Evolutionary conservation across 2,329 filamentous ascomycete species (phyloP), one percentile per base, ranked within the genome.

Genomic region (Fusarium haematococcum): DNA sequence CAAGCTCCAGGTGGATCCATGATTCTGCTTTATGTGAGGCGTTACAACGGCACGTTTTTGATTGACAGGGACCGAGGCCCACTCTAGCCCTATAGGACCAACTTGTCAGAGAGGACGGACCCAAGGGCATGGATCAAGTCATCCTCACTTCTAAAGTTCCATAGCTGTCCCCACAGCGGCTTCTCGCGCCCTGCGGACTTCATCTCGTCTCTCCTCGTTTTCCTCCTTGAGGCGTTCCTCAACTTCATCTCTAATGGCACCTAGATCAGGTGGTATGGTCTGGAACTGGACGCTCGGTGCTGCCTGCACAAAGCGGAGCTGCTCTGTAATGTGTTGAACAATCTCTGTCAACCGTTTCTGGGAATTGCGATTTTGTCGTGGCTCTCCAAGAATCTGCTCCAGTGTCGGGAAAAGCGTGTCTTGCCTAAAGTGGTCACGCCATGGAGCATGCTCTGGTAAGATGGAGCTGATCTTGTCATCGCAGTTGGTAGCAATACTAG

Each of bases 221-320:
- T 92, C 89, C 77, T 94, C 92, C 75, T 90, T 90, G 58, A 94
- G 82, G 73, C 88, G 85, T 63, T 90, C 88, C 78, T 95, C 93
- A 1, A 94, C 90, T 64, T 94, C 90, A 67, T 93, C 90, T 73
- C 93, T 86, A 13, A 94, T 87, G 48, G 87, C 90, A 20, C 89
- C 87, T 8, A 97, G 87, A 79, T 96, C 94, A 0, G 94, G 93
- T 11, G 94, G 95, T 63, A 98, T 93, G 52, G 91, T 89, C 75
- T 91, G 90, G 84, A 95, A 93, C 82, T 97, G 95, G 32, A 97
- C 94, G 78, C 95, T 97, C 1, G 97, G 97, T 9, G 95, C 94
- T 41, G 91, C 90, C 79, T 94, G 88, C 62, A 98, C 91, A 80
- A 97, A 98, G 30, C 94, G 89, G 74, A 99, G 84, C 83, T 98